Percentiles rank a stretch among this genome's conserved stretches.
Evolutionary conservation across 257 asterid genomes (phyloP).

Genomic region (Dorcoceras hygrometricum): DNA sequence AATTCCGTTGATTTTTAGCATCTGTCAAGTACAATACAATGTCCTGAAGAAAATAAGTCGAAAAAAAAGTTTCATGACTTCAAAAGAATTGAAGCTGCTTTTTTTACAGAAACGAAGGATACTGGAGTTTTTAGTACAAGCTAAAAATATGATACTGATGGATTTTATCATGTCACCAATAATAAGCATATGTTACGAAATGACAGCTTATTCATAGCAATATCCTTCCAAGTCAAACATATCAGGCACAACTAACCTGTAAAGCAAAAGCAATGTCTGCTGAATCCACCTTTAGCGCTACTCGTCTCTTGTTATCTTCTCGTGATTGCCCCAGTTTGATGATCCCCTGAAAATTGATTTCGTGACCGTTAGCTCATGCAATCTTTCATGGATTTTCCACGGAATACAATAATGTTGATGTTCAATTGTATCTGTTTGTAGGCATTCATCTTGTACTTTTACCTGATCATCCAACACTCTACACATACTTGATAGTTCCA

Average conservation of each 20-base stretch:
- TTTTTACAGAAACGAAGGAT: too few species aligned
- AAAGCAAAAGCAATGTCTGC: conserved; percentile 80
- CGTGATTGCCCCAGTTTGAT: conserved; percentile 78
- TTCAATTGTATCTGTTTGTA: background rate
- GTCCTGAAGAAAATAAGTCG: background rate
- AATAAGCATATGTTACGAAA: background rate
- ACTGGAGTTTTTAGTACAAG: background rate
- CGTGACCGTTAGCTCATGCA: conserved; percentile 15
- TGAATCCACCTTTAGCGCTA: conserved; percentile 65
- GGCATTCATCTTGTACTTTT: conserved; percentile 10
- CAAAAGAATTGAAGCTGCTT: background rate
- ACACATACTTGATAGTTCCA: conserved; percentile 87
- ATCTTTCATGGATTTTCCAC: background rate
- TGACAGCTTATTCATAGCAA: background rate
- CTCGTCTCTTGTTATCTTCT: conserved; percentile 74
- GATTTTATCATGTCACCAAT: background rate
- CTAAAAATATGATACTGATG: background rate
- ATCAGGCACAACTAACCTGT: conserved; percentile 45
- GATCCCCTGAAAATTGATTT: conserved; percentile 68
- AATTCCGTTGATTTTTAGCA: background rate
- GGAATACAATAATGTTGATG: conserved; percentile 11
- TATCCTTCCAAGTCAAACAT: background rate
- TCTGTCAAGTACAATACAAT: background rate
- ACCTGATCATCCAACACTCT: conserved; percentile 95
- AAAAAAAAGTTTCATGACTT: background rate